phyloP scores from a whole-genome alignment of 768 basidiomycete genomes.

The Daedaleopsis nitida region DNA sequence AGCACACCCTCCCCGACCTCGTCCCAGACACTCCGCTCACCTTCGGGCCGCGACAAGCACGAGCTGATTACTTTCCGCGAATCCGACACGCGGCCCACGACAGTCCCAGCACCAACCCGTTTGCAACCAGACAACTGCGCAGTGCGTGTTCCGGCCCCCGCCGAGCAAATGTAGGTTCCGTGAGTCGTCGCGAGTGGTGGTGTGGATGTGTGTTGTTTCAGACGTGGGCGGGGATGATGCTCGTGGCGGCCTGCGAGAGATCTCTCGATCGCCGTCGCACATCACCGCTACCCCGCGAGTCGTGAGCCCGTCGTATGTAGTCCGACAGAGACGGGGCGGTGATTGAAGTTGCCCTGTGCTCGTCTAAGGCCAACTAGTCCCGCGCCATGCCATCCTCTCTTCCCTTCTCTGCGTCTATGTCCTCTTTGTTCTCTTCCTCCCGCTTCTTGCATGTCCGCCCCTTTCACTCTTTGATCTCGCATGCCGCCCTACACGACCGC shows the following conservation, averaged over 20 bases:
- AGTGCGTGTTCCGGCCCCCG: too few species aligned
- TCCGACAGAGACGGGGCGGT: slow-evolving; percentile 6
- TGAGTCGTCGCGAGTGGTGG: too few species aligned
- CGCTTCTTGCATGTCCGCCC: neutral
- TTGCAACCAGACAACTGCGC: neutral
- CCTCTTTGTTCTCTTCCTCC: neutral
- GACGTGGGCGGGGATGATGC: slow-evolving; percentile 4
- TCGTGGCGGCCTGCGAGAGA: slow-evolving; percentile 17
- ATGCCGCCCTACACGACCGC: slow-evolving; percentile 19
- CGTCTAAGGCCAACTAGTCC: neutral
- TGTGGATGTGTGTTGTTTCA: neutral
- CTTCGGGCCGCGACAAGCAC: neutral
- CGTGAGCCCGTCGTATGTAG: neutral
- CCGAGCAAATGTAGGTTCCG: slow-evolving; percentile 8
- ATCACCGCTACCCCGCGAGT: neutral
- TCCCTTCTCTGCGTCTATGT: neutral
- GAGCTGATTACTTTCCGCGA: neutral
- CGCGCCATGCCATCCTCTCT: neutral
- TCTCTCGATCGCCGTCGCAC: slow-evolving; percentile 15
- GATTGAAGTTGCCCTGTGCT: neutral
- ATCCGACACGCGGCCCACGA: neutral
- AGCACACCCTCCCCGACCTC: neutral
- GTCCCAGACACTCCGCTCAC: neutral
- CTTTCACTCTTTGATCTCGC: neutral
- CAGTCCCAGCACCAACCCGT: neutral